A percentile compares a stretch with the other conserved stretches of the same genome.
Evolutionary conservation across 176 grass and related monocot genomes (phyloP).

Genomic region (Metroxylon sagu): DNA sequence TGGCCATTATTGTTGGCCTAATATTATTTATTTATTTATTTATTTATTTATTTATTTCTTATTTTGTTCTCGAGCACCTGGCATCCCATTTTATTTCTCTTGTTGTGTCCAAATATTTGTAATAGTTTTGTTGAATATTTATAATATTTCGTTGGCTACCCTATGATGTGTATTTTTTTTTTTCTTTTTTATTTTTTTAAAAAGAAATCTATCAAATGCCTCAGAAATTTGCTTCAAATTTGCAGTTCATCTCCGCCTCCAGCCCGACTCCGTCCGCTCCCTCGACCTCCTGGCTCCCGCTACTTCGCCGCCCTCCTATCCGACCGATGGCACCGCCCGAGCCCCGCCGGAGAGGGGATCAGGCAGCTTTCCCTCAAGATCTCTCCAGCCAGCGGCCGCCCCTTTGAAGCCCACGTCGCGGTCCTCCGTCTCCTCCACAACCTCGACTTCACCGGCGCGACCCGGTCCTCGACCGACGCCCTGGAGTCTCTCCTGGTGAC

Average conservation of each 20-base stretch:
- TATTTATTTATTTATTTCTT: too few species aligned
- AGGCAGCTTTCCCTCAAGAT: constrained; percentile 10
- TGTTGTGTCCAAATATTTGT: too few species aligned
- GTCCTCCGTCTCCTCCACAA: constrained; percentile 58
- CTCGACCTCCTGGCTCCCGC: constrained; percentile 27
- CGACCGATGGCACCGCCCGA: constrained; percentile 24
- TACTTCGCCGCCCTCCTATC: constrained; percentile 54
- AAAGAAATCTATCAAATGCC: too few species aligned
- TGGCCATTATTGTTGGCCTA: too few species aligned
- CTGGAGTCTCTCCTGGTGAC: constrained; percentile 50
- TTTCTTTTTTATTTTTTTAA: too few species aligned
- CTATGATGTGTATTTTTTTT: too few species aligned
- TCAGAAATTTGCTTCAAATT: too few species aligned
- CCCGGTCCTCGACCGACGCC: constrained; percentile 36
- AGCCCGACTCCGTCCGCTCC: neutral
- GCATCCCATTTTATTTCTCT: too few species aligned
- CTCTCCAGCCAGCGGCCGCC: neutral
- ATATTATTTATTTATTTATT: too few species aligned
- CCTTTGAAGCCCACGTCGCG: constrained; percentile 47
- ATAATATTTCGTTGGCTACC: too few species aligned
- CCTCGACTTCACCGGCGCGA: constrained; percentile 37
- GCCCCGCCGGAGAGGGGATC: neutral
- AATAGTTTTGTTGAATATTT: too few species aligned
- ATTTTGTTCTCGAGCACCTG: too few species aligned
- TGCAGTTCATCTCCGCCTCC: neutral